These are phyloP conservation scores for Saccharomycopsis capsularis DNA, from an alignment of 805 yeast species.

Conservation along the genomic window DNA sequence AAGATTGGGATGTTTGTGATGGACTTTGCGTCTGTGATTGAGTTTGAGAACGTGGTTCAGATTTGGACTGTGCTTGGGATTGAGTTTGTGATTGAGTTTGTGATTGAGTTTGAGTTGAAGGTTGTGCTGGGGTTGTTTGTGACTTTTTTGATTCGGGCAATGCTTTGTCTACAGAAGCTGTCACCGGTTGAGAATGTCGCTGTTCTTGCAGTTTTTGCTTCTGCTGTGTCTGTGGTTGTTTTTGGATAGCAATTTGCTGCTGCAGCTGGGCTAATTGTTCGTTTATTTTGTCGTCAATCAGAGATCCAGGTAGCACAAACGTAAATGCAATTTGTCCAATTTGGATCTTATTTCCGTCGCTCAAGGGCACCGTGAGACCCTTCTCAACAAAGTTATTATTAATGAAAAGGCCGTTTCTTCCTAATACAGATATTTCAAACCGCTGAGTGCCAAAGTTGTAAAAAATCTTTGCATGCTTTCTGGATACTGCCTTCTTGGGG, in stretches of 20 bases:
- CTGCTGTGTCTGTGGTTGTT: slow-evolving; percentile 32
- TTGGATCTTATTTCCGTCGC: slow-evolving; percentile 77
- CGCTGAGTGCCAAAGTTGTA: slow-evolving; percentile 95
- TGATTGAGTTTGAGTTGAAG: too few relatives aligned
- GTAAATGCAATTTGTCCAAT: slow-evolving; percentile 88
- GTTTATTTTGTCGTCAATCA: background rate
- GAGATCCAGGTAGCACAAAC: slow-evolving; percentile 71
- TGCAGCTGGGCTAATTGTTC: background rate
- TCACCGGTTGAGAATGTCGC: background rate
- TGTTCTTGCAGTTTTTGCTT: background rate
- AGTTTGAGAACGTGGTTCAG: too few relatives aligned
- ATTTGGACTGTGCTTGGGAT: too few relatives aligned
- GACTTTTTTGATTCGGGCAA: background rate
- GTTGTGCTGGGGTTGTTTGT: too few relatives aligned
- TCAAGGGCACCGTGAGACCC: slow-evolving; percentile 84
- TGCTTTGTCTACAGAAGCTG: background rate
- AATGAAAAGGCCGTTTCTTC: slow-evolving; percentile 95
- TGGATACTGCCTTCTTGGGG: slow-evolving; percentile 83
- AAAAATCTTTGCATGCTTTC: slow-evolving; percentile 92
- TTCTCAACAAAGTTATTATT: slow-evolving; percentile 84
- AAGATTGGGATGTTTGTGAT: too few relatives aligned
- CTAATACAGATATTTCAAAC: slow-evolving; percentile 85
- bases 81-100: too few relatives aligned
- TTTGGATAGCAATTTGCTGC: slow-evolving; percentile 28
- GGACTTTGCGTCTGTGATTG: too few relatives aligned